Evolutionary conservation across 1,284 basidiomycete genomes (phyloP).

Genomic region (Phlebopus sp.): DNA sequence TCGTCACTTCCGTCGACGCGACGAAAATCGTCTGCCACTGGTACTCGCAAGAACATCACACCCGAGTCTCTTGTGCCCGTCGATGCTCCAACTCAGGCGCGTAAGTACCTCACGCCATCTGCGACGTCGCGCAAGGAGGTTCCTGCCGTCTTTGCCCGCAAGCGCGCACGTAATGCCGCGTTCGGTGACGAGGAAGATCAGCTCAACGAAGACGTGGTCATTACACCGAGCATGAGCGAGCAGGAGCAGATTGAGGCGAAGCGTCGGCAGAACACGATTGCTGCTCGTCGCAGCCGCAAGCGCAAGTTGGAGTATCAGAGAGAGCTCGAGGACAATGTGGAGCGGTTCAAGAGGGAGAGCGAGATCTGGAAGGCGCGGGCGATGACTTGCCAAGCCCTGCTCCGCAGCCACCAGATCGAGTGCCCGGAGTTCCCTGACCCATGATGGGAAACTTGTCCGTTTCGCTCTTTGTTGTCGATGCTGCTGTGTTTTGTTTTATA

Average conservation of each 20-base stretch:
- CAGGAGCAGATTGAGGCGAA: constrained; percentile 71
- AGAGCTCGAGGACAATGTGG: constrained; percentile 53
- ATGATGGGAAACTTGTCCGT: constrained; percentile 19
- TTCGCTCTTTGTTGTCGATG: constrained; percentile 10
- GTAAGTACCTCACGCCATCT: constrained; percentile 55
- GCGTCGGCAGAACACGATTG: constrained; percentile 77
- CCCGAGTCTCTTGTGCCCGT: constrained; percentile 50
- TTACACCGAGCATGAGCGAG: constrained; percentile 45
- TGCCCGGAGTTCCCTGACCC: constrained; percentile 40
- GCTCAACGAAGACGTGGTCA: constrained; percentile 48
- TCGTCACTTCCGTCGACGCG: constrained; percentile 20
- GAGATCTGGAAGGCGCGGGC: constrained; percentile 59
- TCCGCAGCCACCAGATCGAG: constrained; percentile 45
- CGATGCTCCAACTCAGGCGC: constrained; percentile 55
- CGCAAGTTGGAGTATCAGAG: constrained; percentile 74
- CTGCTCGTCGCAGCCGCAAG: constrained; percentile 71
- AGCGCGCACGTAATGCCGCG: constrained; percentile 51
- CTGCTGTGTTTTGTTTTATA: constrained; percentile 15
- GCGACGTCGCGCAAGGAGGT: constrained; percentile 58
- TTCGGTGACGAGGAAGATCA: constrained; percentile 52
- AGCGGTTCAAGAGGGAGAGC: constrained; percentile 45
- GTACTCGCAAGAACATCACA: constrained; percentile 53
- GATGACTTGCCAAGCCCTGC: constrained; percentile 43
- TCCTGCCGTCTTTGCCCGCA: constrained; percentile 51
- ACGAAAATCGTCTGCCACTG: constrained; percentile 39